Percentiles rank a stretch among this genome's conserved stretches.
Evolutionary conservation across 1,284 basidiomycete genomes (phyloP).

Genomic region (Sanghuangporus weigelae): DNA sequence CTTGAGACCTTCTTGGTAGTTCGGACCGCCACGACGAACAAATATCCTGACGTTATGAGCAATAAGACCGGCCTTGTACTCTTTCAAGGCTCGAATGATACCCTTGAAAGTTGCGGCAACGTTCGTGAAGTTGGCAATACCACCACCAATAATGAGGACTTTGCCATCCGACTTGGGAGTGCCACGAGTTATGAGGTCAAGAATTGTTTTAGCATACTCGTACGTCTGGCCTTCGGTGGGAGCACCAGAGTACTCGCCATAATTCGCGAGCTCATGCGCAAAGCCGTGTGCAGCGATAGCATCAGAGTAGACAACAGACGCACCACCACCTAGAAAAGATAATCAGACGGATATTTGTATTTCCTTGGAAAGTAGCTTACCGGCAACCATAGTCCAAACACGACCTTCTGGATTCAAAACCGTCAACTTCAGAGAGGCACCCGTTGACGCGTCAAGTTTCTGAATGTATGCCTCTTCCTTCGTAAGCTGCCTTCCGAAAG

Average conservation of each 20-base stretch:
- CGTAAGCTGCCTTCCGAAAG: conserved; percentile 96
- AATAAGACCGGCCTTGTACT: conserved; percentile 85
- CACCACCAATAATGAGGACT: conserved; percentile 99
- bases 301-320: conserved; percentile 83
- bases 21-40: conserved; percentile 96
- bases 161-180: conserved; percentile 83
- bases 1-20: conserved; percentile 99
- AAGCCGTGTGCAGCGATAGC: conserved; percentile 97
- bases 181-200: conserved; percentile 95
- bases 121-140: conserved; percentile 99
- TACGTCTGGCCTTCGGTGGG: conserved; percentile 98
- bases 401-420: conserved; percentile 93
- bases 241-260: conserved; percentile 99
- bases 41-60: conserved; percentile 88
- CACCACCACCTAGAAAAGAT: conserved; percentile 44
- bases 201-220: conserved; percentile 98
- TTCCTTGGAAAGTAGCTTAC: conserved; percentile 35
- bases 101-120: conserved; percentile 99
- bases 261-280: conserved; percentile 97
- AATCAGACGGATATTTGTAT: neutral
- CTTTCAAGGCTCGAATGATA: conserved; percentile 95
- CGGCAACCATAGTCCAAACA: conserved; percentile 99
- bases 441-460: conserved; percentile 95
- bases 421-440: conserved; percentile 97
- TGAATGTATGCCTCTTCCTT: conserved; percentile 99